These are phyloP conservation scores for Schizothecium vesticola DNA, from an alignment of 495 filamentous ascomycete genomes.

Conservation along the genomic window DNA sequence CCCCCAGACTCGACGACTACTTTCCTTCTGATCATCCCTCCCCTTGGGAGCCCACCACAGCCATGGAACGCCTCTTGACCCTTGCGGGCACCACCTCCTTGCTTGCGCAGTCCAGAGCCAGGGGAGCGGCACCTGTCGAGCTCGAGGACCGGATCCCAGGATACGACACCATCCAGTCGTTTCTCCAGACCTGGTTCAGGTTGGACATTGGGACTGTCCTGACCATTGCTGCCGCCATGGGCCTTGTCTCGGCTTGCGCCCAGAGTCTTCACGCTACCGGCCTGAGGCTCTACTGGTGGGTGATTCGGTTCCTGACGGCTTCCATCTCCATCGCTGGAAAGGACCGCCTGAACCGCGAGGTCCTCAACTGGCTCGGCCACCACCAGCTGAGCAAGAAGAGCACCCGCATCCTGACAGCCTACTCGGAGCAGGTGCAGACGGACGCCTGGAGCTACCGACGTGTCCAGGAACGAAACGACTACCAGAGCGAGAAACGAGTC, in stretches of 20 bases:
- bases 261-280: constrained; percentile 19
- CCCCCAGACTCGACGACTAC: background rate
- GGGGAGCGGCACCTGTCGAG: constrained; percentile 5
- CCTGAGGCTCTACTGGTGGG: constrained; percentile 35
- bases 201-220: constrained; percentile 30
- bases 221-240: constrained; percentile 28
- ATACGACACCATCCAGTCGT: constrained; percentile 20
- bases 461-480: constrained; percentile 32
- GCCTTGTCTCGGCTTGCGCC: constrained; percentile 24
- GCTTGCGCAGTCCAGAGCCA: constrained; percentile 5
- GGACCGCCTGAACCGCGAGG: constrained; percentile 40
- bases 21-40: background rate
- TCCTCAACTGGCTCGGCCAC: constrained; percentile 40
- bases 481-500: constrained; percentile 37
- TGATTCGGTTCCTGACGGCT: constrained; percentile 37
- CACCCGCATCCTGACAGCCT: constrained; percentile 38
- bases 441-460: constrained; percentile 25
- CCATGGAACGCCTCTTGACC: constrained; percentile 25
- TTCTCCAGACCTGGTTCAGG: constrained; percentile 28
- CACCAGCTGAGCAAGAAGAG: constrained; percentile 32
- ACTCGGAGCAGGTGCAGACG: constrained; percentile 31
- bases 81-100: constrained; percentile 25
- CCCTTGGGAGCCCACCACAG: background rate
- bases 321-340: constrained; percentile 36
- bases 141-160: constrained; percentile 24